Conservation (phyloP, 1,139 yeast species). For the Debaryomyces fabryi region DNA sequence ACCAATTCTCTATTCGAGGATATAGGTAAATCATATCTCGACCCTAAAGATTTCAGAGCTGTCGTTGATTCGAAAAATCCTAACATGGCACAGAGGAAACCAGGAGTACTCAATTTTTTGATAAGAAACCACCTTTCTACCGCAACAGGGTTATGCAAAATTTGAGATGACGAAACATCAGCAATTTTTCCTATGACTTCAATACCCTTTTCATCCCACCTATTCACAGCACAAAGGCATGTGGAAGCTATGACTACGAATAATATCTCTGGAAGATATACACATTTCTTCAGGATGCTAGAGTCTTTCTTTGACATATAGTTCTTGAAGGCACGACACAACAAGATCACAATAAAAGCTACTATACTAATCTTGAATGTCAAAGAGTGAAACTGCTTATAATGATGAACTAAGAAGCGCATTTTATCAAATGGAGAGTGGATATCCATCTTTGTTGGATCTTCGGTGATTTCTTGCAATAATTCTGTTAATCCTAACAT, state of each 20-base stretch:
- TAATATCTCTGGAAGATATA: slow-evolving; percentile 81
- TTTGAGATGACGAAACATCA: slow-evolving; percentile 23
- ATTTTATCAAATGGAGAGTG: slow-evolving; percentile 80
- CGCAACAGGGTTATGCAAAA: slow-evolving; percentile 39
- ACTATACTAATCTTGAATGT: slow-evolving; percentile 56
- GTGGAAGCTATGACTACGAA: slow-evolving; percentile 70
- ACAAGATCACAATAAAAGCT: slow-evolving; percentile 48
- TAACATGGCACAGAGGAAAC: slow-evolving; percentile 78
- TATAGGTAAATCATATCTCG: slow-evolving; percentile 63
- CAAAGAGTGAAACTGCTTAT: slow-evolving; percentile 46
- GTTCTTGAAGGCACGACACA: slow-evolving; percentile 47
- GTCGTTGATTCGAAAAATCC: slow-evolving; percentile 96
- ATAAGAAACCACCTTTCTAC: slow-evolving; percentile 33
- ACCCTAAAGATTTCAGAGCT: slow-evolving; percentile 80
- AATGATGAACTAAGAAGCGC: slow-evolving; percentile 50
- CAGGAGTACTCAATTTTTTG: slow-evolving; percentile 52
- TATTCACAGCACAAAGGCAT: slow-evolving; percentile 50
- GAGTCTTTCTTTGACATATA: slow-evolving; percentile 19
- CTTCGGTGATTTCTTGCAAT: slow-evolving; percentile 33
- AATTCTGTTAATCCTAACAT: slow-evolving; percentile 65
- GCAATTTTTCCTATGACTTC: slow-evolving; percentile 70
- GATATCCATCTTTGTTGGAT: slow-evolving; percentile 52
- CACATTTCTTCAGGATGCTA: slow-evolving; percentile 29
- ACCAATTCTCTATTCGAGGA: slow-evolving; percentile 77
- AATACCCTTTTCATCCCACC: slow-evolving; percentile 64